phyloP scores from a whole-genome alignment of 148 eudicot genomes.

The Fagopyrum homotropicum region DNA sequence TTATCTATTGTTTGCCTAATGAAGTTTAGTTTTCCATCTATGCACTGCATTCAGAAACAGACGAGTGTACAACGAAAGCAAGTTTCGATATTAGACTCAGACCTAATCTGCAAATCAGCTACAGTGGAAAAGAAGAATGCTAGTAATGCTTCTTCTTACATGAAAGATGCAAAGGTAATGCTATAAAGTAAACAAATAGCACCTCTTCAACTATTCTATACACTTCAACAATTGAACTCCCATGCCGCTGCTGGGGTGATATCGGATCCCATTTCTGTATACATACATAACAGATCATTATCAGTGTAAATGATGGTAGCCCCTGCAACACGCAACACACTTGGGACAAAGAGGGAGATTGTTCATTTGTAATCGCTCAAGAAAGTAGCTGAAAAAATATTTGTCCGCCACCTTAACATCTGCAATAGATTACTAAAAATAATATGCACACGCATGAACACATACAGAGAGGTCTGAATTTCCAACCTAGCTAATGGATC shows the following conservation, averaged over 20 bases:
- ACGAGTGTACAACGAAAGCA: not conserved
- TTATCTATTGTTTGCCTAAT: not conserved
- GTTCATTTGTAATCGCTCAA: not conserved
- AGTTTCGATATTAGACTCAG: not conserved
- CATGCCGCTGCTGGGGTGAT: conserved; percentile 94
- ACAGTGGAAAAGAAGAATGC: conserved; percentile 5
- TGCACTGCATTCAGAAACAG: not conserved
- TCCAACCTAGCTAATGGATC: not conserved
- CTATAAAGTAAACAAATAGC: conserved; percentile 12
- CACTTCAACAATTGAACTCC: conserved; percentile 96
- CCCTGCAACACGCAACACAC: not conserved
- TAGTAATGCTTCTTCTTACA: not conserved
- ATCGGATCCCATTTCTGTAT: conserved; percentile 79
- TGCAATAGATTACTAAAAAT: not conserved
- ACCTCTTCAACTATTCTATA: conserved; percentile 99
- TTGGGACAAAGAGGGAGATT: not conserved
- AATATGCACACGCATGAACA: not conserved
- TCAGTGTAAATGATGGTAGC: not conserved
- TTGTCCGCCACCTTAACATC: conserved; percentile 1
- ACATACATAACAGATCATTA: not conserved
- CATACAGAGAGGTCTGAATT: not conserved
- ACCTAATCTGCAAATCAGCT: not conserved
- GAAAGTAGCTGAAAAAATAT: not conserved
- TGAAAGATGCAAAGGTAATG: conserved; percentile 8
- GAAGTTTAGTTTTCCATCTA: not conserved